These are phyloP conservation scores for Paecilomyces formosus DNA, from an alignment of 2,329 filamentous ascomycete species.

Conservation along the genomic window DNA sequence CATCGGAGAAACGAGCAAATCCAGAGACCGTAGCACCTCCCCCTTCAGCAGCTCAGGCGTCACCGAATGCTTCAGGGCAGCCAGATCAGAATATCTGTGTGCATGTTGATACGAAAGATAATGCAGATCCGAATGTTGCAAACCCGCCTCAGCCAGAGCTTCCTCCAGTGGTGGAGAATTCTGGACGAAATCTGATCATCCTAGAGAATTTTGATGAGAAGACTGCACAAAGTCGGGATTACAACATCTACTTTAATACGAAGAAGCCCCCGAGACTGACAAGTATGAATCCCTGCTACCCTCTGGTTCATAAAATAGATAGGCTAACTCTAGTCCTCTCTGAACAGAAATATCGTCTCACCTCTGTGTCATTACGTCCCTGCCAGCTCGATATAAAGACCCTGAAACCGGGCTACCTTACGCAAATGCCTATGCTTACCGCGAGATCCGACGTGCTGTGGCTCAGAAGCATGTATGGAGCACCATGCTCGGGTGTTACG, in stretches of 20 bases:
- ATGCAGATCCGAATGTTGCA: constrained; percentile 10
- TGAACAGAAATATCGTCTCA: constrained; percentile 37
- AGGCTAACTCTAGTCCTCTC: constrained; percentile 5
- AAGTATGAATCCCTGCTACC: constrained; percentile 30
- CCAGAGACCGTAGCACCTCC: neutral
- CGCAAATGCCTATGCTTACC: constrained; percentile 68
- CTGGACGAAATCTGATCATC: constrained; percentile 51
- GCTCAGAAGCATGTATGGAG: constrained; percentile 78
- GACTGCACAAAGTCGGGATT: constrained; percentile 47
- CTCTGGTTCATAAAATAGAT: neutral
- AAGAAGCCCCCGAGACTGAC: constrained; percentile 41
- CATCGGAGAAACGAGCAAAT: neutral
- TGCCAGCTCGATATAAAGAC: constrained; percentile 75
- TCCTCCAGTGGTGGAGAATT: constrained; percentile 40
- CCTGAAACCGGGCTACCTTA: constrained; percentile 78
- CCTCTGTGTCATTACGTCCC: constrained; percentile 75
- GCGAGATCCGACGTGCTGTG: constrained; percentile 66
- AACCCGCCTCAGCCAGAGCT: constrained; percentile 19
- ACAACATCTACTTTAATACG: constrained; percentile 49
- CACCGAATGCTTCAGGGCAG: neutral
- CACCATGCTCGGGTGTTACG: constrained; percentile 70
- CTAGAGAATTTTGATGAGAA: constrained; percentile 52
- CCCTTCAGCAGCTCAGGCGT: neutral
- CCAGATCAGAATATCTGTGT: constrained; percentile 1
- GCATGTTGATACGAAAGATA: constrained; percentile 9